phyloP scores from a whole-genome alignment of 2,329 filamentous ascomycete species.

The Aureobasidium pullulans region DNA sequence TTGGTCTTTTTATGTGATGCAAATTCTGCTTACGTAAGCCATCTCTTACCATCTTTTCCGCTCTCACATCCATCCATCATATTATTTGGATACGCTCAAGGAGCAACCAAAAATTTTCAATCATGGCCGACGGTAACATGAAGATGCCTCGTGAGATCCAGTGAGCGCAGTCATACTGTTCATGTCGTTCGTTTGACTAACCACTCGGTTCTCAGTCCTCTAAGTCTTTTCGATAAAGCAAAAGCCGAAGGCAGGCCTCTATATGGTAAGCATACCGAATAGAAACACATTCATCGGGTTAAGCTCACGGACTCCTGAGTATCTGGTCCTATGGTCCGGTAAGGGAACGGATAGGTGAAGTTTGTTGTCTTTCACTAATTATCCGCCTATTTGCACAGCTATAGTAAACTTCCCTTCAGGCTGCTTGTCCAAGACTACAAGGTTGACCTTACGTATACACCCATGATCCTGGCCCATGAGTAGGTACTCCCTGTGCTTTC shows the following conservation, averaged over 20 bases:
- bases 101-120: background rate
- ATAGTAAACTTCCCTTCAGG: conserved; percentile 56
- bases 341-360: background rate
- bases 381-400: conserved; percentile 16
- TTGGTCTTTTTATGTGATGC: background rate
- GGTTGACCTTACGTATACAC: conserved; percentile 62
- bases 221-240: conserved; percentile 49
- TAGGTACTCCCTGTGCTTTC: conserved; percentile 1
- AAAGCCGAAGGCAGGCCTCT: conserved; percentile 47
- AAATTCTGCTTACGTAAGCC: background rate
- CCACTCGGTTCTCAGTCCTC: conserved; percentile 13
- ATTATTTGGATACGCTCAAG: background rate
- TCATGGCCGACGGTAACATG: background rate
- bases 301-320: conserved; percentile 25
- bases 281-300: background rate
- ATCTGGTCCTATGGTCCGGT: conserved; percentile 62
- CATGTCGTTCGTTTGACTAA: background rate
- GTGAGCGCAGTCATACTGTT: background rate
- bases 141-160: background rate
- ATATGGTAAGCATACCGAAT: conserved; percentile 30
- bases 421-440: conserved; percentile 59
- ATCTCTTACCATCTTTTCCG: background rate
- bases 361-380: background rate
- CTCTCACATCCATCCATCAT: background rate
- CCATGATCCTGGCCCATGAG: conserved; percentile 48